Percentiles rank a stretch among this genome's conserved stretches.
Conservation (phyloP, 192 early-diverging fungal species). For the Glomus cerebriforme region DNA sequence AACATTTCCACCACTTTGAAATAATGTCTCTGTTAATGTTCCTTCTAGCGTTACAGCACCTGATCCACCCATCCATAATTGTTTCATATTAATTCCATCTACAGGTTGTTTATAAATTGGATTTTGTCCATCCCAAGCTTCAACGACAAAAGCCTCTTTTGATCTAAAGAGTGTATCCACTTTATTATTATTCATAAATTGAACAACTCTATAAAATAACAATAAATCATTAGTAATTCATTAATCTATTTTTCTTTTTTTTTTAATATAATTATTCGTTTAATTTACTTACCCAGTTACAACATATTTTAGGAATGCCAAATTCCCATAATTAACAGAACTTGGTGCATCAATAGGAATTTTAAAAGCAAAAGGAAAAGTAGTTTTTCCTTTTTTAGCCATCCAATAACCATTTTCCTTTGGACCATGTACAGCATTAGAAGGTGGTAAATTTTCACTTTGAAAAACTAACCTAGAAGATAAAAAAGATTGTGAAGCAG, state of each 20-base stretch:
- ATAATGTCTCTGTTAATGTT: conserved; percentile 38
- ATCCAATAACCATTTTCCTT: conserved; percentile 54
- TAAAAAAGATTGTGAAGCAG: conserved; percentile 54
- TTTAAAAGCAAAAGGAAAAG: conserved; percentile 65
- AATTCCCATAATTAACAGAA: conserved; percentile 51
- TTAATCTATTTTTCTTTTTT: not conserved
- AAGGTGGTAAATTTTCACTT: conserved; percentile 54
- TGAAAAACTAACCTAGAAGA: conserved; percentile 58
- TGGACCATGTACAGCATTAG: conserved; percentile 60
- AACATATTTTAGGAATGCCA: conserved; percentile 56
- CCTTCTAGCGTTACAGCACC: conserved; percentile 43
- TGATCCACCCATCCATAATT: conserved; percentile 46
- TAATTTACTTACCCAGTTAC: conserved; percentile 55
- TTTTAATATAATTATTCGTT: not conserved
- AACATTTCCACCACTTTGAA: conserved; percentile 46
- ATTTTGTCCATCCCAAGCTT: conserved; percentile 49
- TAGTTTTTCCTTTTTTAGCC: conserved; percentile 66
- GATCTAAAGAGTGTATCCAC: conserved; percentile 57
- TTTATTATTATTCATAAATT: conserved; percentile 54
- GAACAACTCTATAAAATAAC: conserved; percentile 44
- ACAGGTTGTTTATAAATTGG: conserved; percentile 43
- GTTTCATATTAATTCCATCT: conserved; percentile 40
- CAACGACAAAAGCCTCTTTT: conserved; percentile 63
- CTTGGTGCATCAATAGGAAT: conserved; percentile 62
- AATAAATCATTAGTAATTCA: not conserved